phyloP scores from a whole-genome alignment of 2,329 filamentous ascomycete genomes.

The Aspergillus tanneri region DNA sequence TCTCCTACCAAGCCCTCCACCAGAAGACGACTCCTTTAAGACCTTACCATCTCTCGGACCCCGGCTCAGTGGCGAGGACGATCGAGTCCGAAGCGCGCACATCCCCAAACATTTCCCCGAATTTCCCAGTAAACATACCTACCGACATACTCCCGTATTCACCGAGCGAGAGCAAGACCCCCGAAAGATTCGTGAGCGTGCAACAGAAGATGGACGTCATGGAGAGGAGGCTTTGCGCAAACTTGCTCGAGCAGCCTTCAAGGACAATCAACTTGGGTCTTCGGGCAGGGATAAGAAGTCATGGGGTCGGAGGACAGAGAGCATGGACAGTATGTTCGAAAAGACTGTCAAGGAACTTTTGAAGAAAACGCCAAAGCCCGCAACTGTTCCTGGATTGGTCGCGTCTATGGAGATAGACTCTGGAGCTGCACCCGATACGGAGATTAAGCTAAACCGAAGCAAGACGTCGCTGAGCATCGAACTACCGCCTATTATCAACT shows the following conservation, averaged over 20 bases:
- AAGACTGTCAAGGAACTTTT: conserved; percentile 55
- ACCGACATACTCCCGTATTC: conserved; percentile 59
- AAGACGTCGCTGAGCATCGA: conserved; percentile 39
- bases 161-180: conserved; percentile 60
- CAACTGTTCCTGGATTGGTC: conserved; percentile 23
- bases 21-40: conserved; percentile 36
- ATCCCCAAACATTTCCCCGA: conserved; percentile 62
- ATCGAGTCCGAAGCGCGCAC: conserved; percentile 51
- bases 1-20: conserved; percentile 41
- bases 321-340: conserved; percentile 54
- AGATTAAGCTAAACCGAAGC: conserved; percentile 23
- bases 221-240: conserved; percentile 65
- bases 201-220: conserved; percentile 64
- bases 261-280: conserved; percentile 42
- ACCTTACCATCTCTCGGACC: conserved; percentile 51
- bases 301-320: conserved; percentile 40
- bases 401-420: conserved; percentile 34
- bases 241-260: conserved; percentile 52
- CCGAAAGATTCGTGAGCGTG: conserved; percentile 59
- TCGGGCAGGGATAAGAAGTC: conserved; percentile 43
- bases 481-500: conserved; percentile 57
- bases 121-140: conserved; percentile 65
- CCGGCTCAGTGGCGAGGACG: conserved; percentile 49
- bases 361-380: conserved; percentile 39
- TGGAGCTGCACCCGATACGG: conserved; percentile 24